phyloP scores from a whole-genome alignment of 306 rosid species.

The Fagus sylvatica region DNA sequence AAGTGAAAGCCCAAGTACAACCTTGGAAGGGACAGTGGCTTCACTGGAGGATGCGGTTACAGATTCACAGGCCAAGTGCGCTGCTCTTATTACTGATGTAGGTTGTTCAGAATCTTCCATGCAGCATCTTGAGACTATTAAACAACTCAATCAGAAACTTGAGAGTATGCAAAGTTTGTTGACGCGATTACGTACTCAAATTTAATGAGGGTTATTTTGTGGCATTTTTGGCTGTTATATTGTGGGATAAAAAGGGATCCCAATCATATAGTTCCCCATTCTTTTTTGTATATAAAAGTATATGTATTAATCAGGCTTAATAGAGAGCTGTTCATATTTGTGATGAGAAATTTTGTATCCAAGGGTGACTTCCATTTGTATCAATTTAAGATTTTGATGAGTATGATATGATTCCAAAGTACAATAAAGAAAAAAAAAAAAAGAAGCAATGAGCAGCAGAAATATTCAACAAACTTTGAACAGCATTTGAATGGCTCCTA shows the following conservation, averaged over 20 bases:
- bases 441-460: too few species aligned
- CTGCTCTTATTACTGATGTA: constrained; percentile 43
- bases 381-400: background rate
- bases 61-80: constrained; percentile 63
- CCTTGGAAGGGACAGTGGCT: constrained; percentile 59
- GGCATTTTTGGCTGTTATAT: constrained; percentile 33
- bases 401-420: background rate
- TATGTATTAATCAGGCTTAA: constrained; percentile 36
- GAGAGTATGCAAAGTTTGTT: constrained; percentile 66
- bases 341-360: constrained; percentile 49
- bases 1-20: constrained; percentile 44
- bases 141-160: constrained; percentile 65
- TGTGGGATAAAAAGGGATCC: constrained; percentile 29
- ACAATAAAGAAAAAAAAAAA: too few species aligned
- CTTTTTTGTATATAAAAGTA: constrained; percentile 54
- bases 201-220: constrained; percentile 22
- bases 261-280: constrained; percentile 37
- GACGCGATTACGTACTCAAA: constrained; percentile 58
- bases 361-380: background rate
- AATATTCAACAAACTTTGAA: too few species aligned
- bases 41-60: constrained; percentile 64
- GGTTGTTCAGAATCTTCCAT: constrained; percentile 49
- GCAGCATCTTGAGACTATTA: constrained; percentile 48
- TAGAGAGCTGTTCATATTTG: constrained; percentile 12
- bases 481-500: too few species aligned